Base-by-base conservation (phyloP, 2,329 filamentous ascomycete species). In the Colletotrichum tofieldiae region DNA sequence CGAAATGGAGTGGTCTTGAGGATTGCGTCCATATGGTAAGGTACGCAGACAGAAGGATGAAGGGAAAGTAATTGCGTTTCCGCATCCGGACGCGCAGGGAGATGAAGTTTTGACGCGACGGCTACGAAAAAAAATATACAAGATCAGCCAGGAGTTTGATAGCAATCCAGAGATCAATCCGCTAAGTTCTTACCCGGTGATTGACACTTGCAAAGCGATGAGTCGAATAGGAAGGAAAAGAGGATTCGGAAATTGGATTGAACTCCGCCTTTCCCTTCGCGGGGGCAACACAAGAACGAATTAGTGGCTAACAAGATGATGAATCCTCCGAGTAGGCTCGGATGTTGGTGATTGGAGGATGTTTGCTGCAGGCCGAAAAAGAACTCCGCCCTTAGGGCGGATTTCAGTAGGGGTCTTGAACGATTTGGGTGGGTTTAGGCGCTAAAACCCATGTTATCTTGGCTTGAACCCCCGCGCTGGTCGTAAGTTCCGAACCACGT, bases 361-460 rank as follows among this genome's bases (percentile, higher is more conserved):
- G 32, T 55, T 32, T 32, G 41, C 54, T 58, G 26, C 39, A 59
- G 51, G 65, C 65, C 64, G 55, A 29, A 14, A 26, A 35, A 18
- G n/a, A 32, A 59, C 65, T 70, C 70, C 70, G 65, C 70, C 60
- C 51, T 47, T 64, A 69, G 54, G 70, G 69, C 69, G 59, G 51
- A 58, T 26, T 41, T 39, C 20, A 56, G 12, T 23, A 59, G 59
- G 69, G 69, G 59, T 35, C 43, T 64, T 23, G 45, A 47, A 26
- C 26, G 56, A 23, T 63, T 47, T 49, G 51, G 41, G 65, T 23
- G 35, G 32, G 23, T 29, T 43, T 26, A 20, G 23, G 55, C 56
- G 65, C 56, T 54, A 45, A 5, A 52, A 6, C 16, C 18, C 32
- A n/a, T 20, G 35, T 32, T 23, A 29, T 20, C 16, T 41, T 35